phyloP scores from a whole-genome alignment of 306 rosid genomes.

The Quercus wislizeni region DNA sequence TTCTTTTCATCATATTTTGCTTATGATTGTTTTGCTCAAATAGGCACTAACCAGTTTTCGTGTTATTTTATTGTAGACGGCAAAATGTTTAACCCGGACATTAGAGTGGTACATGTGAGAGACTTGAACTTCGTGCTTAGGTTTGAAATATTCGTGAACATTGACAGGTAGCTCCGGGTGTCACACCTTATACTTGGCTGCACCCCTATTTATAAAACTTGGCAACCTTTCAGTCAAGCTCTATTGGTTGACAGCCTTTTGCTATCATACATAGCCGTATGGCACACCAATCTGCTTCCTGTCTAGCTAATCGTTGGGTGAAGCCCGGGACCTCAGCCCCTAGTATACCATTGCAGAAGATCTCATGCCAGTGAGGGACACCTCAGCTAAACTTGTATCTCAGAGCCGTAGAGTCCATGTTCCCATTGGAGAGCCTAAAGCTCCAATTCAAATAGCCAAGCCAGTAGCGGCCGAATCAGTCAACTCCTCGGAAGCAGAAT shows the following conservation, averaged over 20 bases:
- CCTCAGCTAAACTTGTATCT: fast-evolving
- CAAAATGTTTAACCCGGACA: fast-evolving
- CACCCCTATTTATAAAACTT: fast-evolving
- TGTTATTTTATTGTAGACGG: no score
- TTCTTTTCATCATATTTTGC: no score
- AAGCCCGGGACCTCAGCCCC: no score
- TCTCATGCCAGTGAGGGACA: fast-evolving
- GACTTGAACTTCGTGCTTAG: no score
- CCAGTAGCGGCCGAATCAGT: fast-evolving
- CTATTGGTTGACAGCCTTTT: fast-evolving
- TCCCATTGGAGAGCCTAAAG: fast-evolving
- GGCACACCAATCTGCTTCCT: fast-evolving
- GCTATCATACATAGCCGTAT: fast-evolving
- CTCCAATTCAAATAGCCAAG: fast-evolving
- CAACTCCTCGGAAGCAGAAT: fast-evolving
- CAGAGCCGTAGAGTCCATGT: fast-evolving
- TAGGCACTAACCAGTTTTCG: no score
- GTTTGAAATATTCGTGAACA: fast-evolving
- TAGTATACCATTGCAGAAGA: fast-evolving
- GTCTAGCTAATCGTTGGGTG: fast-evolving
- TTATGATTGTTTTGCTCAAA: no score
- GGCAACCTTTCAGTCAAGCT: fast-evolving
- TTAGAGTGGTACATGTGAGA: no score
- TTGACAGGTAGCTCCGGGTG: fast-evolving
- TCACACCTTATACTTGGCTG: fast-evolving